Evolutionary conservation across 768 basidiomycete species (phyloP).

Genomic region (Leccinum obscurum): DNA sequence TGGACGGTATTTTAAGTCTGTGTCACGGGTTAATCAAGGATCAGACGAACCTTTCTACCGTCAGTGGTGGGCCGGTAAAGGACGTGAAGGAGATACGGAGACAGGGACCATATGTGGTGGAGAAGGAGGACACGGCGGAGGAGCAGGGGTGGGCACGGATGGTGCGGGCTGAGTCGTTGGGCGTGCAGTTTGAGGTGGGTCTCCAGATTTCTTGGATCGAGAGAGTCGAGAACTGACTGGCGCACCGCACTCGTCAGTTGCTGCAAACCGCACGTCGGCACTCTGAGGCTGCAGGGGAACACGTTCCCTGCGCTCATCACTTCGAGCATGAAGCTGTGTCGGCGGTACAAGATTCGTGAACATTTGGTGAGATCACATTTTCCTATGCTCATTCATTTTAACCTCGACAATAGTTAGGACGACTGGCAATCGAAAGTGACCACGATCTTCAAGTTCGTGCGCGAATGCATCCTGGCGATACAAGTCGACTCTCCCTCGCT

Average conservation of each 20-base stretch:
- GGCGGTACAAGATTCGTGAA: constrained; percentile 81
- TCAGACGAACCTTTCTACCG: constrained; percentile 52
- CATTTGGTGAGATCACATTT: constrained; percentile 46
- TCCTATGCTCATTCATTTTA: background rate
- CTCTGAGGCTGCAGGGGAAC: constrained; percentile 88
- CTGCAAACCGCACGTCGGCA: constrained; percentile 89
- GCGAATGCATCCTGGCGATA: constrained; percentile 91
- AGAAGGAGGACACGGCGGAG: constrained; percentile 91
- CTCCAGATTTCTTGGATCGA: background rate
- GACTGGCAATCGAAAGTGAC: constrained; percentile 87
- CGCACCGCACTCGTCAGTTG: constrained; percentile 48
- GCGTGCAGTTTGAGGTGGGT: constrained; percentile 82
- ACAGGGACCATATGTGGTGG: constrained; percentile 60
- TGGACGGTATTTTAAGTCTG: constrained; percentile 86
- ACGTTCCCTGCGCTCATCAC: constrained; percentile 50
- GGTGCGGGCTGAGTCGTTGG: constrained; percentile 88
- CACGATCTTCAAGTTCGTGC: constrained; percentile 90
- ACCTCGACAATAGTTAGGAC: constrained; percentile 46
- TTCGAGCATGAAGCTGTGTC: constrained; percentile 87
- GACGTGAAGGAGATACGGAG: constrained; percentile 48
- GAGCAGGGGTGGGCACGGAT: constrained; percentile 99
- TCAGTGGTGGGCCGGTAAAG: constrained; percentile 16
- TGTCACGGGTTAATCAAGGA: constrained; percentile 94
- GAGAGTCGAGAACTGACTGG: background rate
- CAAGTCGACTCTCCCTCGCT: constrained; percentile 90